A percentile compares a stretch with the other conserved stretches of the same genome.
These are phyloP conservation scores for Karstenula rhodostoma DNA, from an alignment of 2,329 filamentous ascomycete species.

Conservation along the genomic window DNA sequence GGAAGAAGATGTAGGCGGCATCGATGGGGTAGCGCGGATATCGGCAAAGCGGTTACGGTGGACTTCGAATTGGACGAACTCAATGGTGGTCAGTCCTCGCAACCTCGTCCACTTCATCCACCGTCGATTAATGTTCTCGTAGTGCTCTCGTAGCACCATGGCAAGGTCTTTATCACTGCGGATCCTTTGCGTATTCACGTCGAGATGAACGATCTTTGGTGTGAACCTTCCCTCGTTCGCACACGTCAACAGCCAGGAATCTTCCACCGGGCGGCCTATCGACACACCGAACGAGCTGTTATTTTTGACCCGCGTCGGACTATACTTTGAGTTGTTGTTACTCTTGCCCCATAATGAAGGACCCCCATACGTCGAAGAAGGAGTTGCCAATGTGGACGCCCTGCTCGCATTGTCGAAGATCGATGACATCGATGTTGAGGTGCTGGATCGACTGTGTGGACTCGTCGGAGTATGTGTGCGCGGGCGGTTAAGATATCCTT, in stretches of 20 bases:
- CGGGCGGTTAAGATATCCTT: constrained; percentile 49
- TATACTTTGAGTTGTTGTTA: constrained; percentile 32
- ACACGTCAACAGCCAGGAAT: constrained; percentile 50
- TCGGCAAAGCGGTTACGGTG: constrained; percentile 52
- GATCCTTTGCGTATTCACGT: constrained; percentile 43
- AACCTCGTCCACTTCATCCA: constrained; percentile 45
- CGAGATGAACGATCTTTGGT: constrained; percentile 49
- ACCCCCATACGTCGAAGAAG: constrained; percentile 38
- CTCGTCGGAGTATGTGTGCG: constrained; percentile 34
- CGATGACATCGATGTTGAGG: constrained; percentile 36
- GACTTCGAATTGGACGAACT: constrained; percentile 52
- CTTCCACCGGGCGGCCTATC: constrained; percentile 29
- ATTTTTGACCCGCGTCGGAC: constrained; percentile 30
- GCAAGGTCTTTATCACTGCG: constrained; percentile 48
- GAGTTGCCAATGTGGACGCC: constrained; percentile 38
- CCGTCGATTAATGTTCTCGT: constrained; percentile 42
- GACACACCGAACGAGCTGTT: constrained; percentile 37
- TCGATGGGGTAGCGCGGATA: constrained; percentile 47
- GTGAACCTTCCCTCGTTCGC: constrained; percentile 48
- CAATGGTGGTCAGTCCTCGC: constrained; percentile 47
- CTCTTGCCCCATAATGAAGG: constrained; percentile 28
- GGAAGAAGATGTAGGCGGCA: constrained; percentile 39
- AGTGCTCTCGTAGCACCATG: constrained; percentile 43
- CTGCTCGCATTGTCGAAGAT: constrained; percentile 37
- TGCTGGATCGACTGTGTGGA: constrained; percentile 32